Evolutionary conservation across 1,284 basidiomycete species (phyloP).

Genomic region (Lentinus polychrous): DNA sequence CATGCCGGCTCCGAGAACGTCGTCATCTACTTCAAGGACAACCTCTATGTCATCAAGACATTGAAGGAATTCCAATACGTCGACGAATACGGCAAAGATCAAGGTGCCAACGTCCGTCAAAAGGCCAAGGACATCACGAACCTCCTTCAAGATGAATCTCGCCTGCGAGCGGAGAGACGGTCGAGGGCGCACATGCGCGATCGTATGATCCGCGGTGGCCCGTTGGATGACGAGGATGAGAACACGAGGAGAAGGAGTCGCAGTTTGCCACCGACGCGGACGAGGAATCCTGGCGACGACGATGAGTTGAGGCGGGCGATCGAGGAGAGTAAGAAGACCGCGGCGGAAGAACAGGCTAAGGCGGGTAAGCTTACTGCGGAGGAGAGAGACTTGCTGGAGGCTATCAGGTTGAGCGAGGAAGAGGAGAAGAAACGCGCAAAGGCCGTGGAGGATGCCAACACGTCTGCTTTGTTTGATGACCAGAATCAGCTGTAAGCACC

Average conservation of each 20-base stretch:
- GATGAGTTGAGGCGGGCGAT: constrained; percentile 80
- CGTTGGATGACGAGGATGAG: constrained; percentile 41
- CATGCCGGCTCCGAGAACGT: constrained; percentile 98
- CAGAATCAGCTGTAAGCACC: constrained; percentile 57
- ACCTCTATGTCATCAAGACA: constrained; percentile 97
- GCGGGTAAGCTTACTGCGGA: constrained; percentile 42
- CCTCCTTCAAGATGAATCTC: constrained; percentile 83
- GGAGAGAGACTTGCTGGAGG: constrained; percentile 76
- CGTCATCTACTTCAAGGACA: constrained; percentile 97
- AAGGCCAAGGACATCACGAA: constrained; percentile 99
- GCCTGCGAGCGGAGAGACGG: constrained; percentile 82
- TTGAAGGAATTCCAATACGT: constrained; percentile 98
- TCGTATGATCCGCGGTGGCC: constrained; percentile 70
- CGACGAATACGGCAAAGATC: constrained; percentile 95
- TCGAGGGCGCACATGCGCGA: constrained; percentile 90
- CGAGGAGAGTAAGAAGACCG: constrained; percentile 78
- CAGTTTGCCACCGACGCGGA: constrained; percentile 22
- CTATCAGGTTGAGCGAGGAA: constrained; percentile 80
- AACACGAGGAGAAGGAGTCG: constrained; percentile 36
- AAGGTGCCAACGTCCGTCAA: constrained; percentile 96
- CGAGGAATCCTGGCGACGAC: constrained; percentile 60
- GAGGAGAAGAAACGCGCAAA: constrained; percentile 73
- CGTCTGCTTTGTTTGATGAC: constrained; percentile 81
- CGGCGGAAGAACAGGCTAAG: constrained; percentile 69
- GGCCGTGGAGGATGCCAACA: constrained; percentile 71